Evolutionary conservation across 768 basidiomycete species (phyloP).

Genomic region (Mrakia hoshinonis): DNA sequence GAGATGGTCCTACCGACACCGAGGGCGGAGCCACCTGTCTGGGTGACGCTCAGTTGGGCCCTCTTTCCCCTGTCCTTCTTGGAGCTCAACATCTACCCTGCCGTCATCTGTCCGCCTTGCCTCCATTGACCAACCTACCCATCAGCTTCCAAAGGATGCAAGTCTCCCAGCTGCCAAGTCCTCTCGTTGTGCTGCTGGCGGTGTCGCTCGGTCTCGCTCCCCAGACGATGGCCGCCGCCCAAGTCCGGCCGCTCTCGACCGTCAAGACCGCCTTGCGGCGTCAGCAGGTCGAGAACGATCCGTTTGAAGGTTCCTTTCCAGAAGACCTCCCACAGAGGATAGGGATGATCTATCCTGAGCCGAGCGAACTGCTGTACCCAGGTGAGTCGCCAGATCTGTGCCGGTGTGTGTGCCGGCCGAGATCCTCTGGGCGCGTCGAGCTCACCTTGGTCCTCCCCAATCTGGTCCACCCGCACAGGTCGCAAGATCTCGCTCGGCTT

Average conservation of each 20-base stretch:
- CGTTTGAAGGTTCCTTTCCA: neutral
- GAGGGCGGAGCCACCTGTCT: too few species aligned
- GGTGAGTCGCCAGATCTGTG: neutral
- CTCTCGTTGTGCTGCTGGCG: too few species aligned
- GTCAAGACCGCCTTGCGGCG: neutral
- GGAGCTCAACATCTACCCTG: too few species aligned
- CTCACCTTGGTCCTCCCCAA: neutral
- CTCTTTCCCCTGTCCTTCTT: too few species aligned
- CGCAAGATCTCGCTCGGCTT: neutral
- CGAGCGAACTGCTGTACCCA: neutral
- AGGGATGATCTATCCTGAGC: neutral
- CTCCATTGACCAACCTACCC: too few species aligned
- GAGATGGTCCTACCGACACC: too few species aligned
- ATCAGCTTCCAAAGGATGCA: too few species aligned
- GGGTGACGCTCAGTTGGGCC: too few species aligned
- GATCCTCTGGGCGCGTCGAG: neutral
- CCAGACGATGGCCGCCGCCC: too few species aligned
- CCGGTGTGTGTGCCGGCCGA: neutral
- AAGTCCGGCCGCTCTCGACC: neutral
- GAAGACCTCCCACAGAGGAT: neutral
- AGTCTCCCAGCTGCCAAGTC: too few species aligned
- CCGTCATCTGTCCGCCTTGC: too few species aligned
- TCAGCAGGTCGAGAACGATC: neutral
- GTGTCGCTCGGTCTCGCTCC: too few species aligned
- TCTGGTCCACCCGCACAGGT: neutral